Conservation (phyloP, 2,329 filamentous ascomycete species). For the Aspergillus pseudoglaucus region DNA sequence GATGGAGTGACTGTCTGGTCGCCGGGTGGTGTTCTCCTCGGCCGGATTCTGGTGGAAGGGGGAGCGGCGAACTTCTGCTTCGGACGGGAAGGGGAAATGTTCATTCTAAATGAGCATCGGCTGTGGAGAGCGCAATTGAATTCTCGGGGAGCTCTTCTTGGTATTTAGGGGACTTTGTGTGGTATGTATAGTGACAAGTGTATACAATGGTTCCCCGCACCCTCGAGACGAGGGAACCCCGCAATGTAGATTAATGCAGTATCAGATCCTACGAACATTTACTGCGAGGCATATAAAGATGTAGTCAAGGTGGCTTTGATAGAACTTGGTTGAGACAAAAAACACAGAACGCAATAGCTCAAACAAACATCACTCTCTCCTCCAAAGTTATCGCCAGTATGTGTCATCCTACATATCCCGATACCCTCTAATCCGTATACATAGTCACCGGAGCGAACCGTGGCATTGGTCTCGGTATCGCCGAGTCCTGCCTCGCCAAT, state of each 20-base stretch:
- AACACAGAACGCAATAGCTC: conserved; percentile 4
- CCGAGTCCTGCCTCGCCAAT: conserved; percentile 43
- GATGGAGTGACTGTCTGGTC: conserved; percentile 52
- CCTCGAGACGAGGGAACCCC: too few relatives aligned
- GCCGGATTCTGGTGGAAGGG: conserved; percentile 50
- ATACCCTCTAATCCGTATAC: neutral
- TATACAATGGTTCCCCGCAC: neutral
- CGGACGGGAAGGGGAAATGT: conserved; percentile 26
- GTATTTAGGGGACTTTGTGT: neutral
- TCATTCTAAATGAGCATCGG: conserved; percentile 42
- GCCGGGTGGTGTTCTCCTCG: conserved; percentile 42
- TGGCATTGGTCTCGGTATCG: conserved; percentile 43
- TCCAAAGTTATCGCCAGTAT: conserved; percentile 30
- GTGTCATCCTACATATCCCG: conserved; percentile 1
- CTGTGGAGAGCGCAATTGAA: conserved; percentile 39
- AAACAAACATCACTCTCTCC: conserved; percentile 23
- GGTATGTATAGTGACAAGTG: neutral
- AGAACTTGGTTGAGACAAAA: too few relatives aligned
- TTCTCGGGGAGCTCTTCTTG: neutral
- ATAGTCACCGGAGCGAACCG: conserved; percentile 32
- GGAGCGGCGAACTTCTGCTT: conserved; percentile 46
- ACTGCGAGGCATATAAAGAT: too few relatives aligned
- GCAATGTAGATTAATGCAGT: too few relatives aligned
- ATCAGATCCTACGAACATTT: too few relatives aligned
- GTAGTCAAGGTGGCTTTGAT: too few relatives aligned